These are phyloP conservation scores for Cadophora gregata DNA, from an alignment of 2,329 filamentous ascomycete genomes.

Conservation along the genomic window DNA sequence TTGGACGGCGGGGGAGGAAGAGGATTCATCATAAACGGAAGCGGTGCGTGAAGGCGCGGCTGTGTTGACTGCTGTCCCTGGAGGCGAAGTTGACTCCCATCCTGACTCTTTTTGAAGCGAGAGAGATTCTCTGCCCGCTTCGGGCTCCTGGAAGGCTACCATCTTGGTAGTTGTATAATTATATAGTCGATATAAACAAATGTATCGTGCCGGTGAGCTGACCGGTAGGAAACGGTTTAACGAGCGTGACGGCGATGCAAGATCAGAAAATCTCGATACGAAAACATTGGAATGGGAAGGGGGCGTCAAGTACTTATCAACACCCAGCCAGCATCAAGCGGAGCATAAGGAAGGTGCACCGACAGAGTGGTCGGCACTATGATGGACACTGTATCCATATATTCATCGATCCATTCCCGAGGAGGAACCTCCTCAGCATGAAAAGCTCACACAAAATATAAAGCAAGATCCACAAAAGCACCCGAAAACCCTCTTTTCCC, in stretches of 20 bases:
- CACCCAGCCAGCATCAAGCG: background rate
- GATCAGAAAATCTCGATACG: constrained; percentile 9
- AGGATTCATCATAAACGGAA: constrained; percentile 3
- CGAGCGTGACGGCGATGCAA: background rate
- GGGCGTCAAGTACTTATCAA: constrained; percentile 1
- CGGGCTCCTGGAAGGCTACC: constrained; percentile 17
- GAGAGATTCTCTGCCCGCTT: background rate
- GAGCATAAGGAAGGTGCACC: background rate
- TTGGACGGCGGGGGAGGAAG: background rate
- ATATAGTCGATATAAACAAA: background rate
- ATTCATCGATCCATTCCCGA: background rate
- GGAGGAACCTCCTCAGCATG: background rate
- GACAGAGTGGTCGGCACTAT: background rate
- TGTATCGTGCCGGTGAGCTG: background rate
- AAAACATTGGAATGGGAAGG: background rate
- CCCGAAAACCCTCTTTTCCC: background rate
- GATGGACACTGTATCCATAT: background rate
- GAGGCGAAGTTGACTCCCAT: constrained; percentile 10
- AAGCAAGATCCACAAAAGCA: constrained; percentile 9
- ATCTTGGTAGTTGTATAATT: constrained; percentile 1
- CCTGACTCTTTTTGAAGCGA: background rate
- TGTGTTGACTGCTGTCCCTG: constrained; percentile 29
- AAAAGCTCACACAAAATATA: background rate
- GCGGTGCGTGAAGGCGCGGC: constrained; percentile 20
- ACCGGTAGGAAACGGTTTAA: background rate